phyloP scores from a whole-genome alignment of 2,329 filamentous ascomycete species.

The Curvularia lunata region DNA sequence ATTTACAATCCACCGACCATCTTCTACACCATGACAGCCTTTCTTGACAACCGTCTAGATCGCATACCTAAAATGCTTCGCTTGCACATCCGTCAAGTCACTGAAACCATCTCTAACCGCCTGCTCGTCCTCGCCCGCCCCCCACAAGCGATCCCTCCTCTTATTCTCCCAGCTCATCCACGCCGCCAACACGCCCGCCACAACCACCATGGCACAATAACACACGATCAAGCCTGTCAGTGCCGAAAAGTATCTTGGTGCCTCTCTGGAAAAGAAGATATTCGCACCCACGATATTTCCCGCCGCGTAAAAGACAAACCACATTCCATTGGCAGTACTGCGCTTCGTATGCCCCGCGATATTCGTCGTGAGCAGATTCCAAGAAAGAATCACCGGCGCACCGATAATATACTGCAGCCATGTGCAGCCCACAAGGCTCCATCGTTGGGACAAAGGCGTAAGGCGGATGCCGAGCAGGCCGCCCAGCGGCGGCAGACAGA shows the following conservation, averaged over 20 bases:
- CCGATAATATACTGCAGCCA: slow-evolving; percentile 61
- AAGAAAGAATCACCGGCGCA: slow-evolving; percentile 59
- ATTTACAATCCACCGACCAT: background rate
- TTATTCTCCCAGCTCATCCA: slow-evolving; percentile 47
- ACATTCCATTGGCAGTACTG: slow-evolving; percentile 56
- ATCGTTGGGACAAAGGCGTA: slow-evolving; percentile 54
- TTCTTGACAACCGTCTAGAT: slow-evolving; percentile 20
- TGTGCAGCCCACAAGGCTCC: slow-evolving; percentile 59
- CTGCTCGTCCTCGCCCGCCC: slow-evolving; percentile 37
- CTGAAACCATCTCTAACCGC: slow-evolving; percentile 45
- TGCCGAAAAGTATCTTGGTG: slow-evolving; percentile 54
- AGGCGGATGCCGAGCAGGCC: slow-evolving; percentile 60
- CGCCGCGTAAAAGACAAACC: slow-evolving; percentile 58
- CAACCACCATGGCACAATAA: slow-evolving; percentile 53
- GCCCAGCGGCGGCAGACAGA: slow-evolving; percentile 55
- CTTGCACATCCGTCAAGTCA: slow-evolving; percentile 44
- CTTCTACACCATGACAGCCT: background rate
- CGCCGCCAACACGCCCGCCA: slow-evolving; percentile 34
- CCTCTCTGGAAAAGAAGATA: slow-evolving; percentile 55
- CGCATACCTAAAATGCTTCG: slow-evolving; percentile 45
- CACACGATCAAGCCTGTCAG: slow-evolving; percentile 53
- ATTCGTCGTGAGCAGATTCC: slow-evolving; percentile 56
- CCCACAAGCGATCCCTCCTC: slow-evolving; percentile 37
- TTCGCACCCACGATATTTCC: slow-evolving; percentile 59
- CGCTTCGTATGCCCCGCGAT: slow-evolving; percentile 61